phyloP scores from a whole-genome alignment of 257 asterid species.

The Capsicum pubescens region DNA sequence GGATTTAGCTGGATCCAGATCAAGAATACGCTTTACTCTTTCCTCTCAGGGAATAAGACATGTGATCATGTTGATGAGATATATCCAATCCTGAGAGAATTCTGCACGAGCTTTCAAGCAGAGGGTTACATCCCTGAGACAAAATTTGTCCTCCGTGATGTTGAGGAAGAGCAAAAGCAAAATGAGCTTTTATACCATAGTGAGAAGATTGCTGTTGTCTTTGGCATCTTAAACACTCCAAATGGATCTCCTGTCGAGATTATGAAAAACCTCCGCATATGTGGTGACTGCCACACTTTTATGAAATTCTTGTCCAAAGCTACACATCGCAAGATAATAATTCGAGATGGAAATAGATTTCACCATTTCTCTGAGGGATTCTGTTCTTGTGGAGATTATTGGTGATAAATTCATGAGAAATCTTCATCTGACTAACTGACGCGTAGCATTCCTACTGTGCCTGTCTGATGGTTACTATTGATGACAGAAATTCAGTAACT shows the following conservation, averaged over 20 bases:
- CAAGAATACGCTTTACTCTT: conserved; percentile 28
- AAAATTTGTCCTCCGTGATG: conserved; percentile 28
- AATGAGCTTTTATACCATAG: conserved; percentile 26
- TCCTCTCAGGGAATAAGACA: conserved; percentile 9
- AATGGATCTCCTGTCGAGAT: conserved; percentile 14
- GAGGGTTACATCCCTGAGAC: conserved; percentile 25
- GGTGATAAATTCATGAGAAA: conserved; percentile 16
- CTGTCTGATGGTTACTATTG: neutral
- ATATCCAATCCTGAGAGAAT: neutral
- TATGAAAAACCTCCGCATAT: conserved; percentile 28
- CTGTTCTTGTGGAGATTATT: conserved; percentile 34
- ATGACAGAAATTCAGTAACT: no score
- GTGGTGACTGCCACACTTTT: conserved; percentile 33
- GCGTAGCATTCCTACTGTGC: neutral
- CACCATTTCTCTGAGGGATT: conserved; percentile 23
- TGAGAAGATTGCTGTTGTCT: conserved; percentile 33
- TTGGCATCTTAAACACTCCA: conserved; percentile 31
- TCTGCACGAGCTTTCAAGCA: neutral
- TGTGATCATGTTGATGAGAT: conserved; percentile 7
- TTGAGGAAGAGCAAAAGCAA: conserved; percentile 34
- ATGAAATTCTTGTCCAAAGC: conserved; percentile 29
- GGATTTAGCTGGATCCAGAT: conserved; percentile 32
- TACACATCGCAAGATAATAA: conserved; percentile 24
- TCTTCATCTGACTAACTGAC: neutral
- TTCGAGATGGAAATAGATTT: conserved; percentile 33